phyloP scores from a whole-genome alignment of 225 moss, liverwort and hornwort species.

The Rhytidiadelphus loreus region DNA sequence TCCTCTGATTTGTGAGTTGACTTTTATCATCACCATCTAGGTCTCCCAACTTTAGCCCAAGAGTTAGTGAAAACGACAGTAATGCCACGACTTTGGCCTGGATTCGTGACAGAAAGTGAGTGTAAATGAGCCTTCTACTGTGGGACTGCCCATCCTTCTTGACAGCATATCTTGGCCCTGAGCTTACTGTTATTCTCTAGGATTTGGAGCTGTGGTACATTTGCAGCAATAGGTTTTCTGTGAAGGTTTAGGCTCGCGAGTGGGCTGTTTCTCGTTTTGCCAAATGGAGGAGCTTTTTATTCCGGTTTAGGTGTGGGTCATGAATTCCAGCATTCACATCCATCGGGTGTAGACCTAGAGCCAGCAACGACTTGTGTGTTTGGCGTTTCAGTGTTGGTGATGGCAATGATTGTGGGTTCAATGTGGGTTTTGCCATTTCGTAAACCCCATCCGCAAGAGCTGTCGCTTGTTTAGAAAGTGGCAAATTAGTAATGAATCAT shows the following conservation, averaged over 20 bases:
- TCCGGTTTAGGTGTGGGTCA: not conserved
- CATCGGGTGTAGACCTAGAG: not conserved
- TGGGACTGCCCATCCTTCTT: not conserved
- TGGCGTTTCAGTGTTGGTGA: not conserved
- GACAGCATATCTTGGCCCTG: not conserved
- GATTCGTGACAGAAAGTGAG: not conserved
- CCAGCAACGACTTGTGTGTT: not conserved
- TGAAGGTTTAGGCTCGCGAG: not conserved
- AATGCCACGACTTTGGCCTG: no score
- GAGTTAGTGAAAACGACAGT: not conserved
- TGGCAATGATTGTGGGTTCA: constrained; percentile 6
- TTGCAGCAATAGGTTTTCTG: not conserved
- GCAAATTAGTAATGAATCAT: not conserved
- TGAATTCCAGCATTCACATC: not conserved
- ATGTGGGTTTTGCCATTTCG: not conserved
- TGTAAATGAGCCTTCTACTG: not conserved
- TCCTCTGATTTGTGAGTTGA: not conserved
- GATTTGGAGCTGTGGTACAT: not conserved
- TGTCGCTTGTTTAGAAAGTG: not conserved
- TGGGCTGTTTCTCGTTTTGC: not conserved
- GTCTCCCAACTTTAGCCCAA: not conserved
- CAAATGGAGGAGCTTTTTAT: not conserved
- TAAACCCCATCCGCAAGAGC: not conserved
- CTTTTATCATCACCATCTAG: not conserved
- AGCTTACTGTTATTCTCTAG: not conserved